These are phyloP conservation scores for Rutstroemia sp. DNA, from an alignment of 2,329 filamentous ascomycete species.

Conservation along the genomic window DNA sequence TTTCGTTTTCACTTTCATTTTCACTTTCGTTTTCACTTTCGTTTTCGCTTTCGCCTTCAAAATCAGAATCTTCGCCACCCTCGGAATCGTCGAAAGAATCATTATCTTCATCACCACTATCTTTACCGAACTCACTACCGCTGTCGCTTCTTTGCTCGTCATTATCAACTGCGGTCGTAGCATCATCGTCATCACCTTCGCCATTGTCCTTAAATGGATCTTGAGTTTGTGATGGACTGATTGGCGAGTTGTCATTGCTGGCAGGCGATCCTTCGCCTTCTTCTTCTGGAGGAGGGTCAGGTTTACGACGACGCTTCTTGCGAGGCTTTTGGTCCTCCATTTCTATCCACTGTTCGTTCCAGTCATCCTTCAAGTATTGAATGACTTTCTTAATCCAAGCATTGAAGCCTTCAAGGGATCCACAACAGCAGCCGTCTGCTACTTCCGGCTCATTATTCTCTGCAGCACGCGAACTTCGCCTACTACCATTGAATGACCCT, in stretches of 20 bases:
- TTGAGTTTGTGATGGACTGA: neutral
- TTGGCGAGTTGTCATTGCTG: neutral
- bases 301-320: neutral
- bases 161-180: neutral
- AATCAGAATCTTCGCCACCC: neutral
- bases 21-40: neutral
- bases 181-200: neutral
- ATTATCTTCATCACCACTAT: neutral
- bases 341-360: conserved; percentile 1
- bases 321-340: neutral
- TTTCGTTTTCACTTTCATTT: too few species aligned
- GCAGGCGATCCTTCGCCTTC: neutral
- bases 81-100: neutral
- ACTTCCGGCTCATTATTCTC: neutral
- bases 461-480: neutral
- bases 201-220: neutral
- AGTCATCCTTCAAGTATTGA: neutral
- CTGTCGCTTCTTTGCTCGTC: neutral
- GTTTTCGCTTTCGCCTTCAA: neutral
- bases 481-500: neutral
- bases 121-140: neutral
- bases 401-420: neutral
- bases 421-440: neutral
- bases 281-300: neutral
- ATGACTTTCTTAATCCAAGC: neutral